phyloP scores from a whole-genome alignment of 2,329 filamentous ascomycete genomes.

The Karstenula rhodostoma region DNA sequence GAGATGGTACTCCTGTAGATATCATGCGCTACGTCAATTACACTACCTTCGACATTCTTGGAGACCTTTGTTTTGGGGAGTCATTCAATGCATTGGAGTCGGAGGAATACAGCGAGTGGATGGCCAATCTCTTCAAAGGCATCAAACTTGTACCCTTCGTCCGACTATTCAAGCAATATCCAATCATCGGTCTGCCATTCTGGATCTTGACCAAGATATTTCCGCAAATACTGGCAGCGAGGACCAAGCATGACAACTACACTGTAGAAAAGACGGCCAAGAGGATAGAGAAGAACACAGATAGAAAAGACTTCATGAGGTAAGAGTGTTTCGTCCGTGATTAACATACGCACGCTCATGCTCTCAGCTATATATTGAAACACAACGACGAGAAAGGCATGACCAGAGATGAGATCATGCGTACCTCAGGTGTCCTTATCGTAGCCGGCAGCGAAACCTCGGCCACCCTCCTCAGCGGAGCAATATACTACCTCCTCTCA shows the following conservation, averaged over 20 bases:
- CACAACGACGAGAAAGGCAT: slow-evolving; percentile 31
- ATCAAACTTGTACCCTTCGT: slow-evolving; percentile 19
- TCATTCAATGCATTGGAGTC: slow-evolving; percentile 34
- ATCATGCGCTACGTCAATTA: slow-evolving; percentile 29
- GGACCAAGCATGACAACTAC: slow-evolving; percentile 17
- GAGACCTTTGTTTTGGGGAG: slow-evolving; percentile 40
- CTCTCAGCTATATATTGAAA: slow-evolving; percentile 23
- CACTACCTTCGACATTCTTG: slow-evolving; percentile 36
- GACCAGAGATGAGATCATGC: slow-evolving; percentile 42
- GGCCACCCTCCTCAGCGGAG: slow-evolving; percentile 34
- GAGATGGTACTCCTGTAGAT: slow-evolving; percentile 17
- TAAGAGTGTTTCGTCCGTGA: neutral
- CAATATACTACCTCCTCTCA: slow-evolving; percentile 24
- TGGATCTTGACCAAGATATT: slow-evolving; percentile 17
- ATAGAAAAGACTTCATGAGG: slow-evolving; percentile 31
- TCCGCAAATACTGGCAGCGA: slow-evolving; percentile 16
- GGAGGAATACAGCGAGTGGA: slow-evolving; percentile 30
- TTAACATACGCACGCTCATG: neutral
- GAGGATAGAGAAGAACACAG: slow-evolving; percentile 25
- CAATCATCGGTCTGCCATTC: slow-evolving; percentile 20
- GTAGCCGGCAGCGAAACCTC: slow-evolving; percentile 51
- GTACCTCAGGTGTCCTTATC: slow-evolving; percentile 45
- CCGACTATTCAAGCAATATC: slow-evolving; percentile 18
- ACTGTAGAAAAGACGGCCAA: slow-evolving; percentile 23
- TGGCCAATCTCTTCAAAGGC: slow-evolving; percentile 25